These are phyloP conservation scores for Septoria petroselini DNA, from an alignment of 2,329 filamentous ascomycete species.

Conservation along the genomic window DNA sequence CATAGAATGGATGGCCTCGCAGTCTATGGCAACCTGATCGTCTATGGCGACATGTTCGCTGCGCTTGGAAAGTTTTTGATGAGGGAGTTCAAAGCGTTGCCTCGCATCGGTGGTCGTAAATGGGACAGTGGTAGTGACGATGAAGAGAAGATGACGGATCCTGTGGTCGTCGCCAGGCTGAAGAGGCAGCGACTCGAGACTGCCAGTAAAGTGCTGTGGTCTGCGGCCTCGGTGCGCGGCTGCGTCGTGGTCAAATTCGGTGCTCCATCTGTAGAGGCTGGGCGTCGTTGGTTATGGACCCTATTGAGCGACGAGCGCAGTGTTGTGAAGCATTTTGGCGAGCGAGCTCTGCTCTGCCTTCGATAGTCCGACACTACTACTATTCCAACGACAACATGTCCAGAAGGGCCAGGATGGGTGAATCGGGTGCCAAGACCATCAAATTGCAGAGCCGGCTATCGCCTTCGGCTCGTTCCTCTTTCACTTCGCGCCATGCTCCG, in stretches of 20 bases:
- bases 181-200: slow-evolving; percentile 56
- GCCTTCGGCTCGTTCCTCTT: no score
- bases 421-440: no score
- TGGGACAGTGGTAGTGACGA: slow-evolving; percentile 53
- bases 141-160: slow-evolving; percentile 44
- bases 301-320: slow-evolving; percentile 75
- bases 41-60: slow-evolving; percentile 69
- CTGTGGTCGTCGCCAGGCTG: slow-evolving; percentile 36
- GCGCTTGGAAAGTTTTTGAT: slow-evolving; percentile 71
- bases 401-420: no score
- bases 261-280: slow-evolving; percentile 75
- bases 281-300: slow-evolving; percentile 71
- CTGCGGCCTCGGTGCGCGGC: slow-evolving; percentile 72
- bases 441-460: no score
- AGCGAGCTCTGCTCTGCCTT: slow-evolving; percentile 71
- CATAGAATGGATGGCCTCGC: slow-evolving; percentile 70
- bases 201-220: slow-evolving; percentile 68
- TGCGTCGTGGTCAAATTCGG: slow-evolving; percentile 92
- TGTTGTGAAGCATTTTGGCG: slow-evolving; percentile 68
- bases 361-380: slow-evolving; percentile 12
- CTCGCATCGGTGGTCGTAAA: slow-evolving; percentile 77
- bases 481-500: background rate
- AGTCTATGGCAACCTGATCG: slow-evolving; percentile 79
- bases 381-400: no score
- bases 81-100: slow-evolving; percentile 70